A percentile compares a stretch with the other conserved stretches of the same genome.
Evolutionary conservation across 176 grass and related monocot genomes (phyloP).

Genomic region (Elymus sibiricus): DNA sequence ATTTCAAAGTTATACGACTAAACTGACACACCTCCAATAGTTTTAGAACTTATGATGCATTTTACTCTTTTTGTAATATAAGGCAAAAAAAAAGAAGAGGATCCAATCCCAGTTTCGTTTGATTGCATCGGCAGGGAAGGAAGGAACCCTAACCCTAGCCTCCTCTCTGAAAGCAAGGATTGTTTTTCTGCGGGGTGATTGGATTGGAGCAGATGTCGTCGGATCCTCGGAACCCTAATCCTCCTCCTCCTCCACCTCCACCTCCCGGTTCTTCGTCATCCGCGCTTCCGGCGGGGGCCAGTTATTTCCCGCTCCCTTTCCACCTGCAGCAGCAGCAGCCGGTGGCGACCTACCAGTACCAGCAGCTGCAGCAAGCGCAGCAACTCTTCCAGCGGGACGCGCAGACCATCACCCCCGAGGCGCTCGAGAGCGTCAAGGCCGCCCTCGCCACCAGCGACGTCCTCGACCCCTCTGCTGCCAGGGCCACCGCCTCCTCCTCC

Average conservation of each 20-base stretch:
- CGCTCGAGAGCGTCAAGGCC: conserved; percentile 93
- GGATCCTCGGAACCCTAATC: conserved; percentile 28
- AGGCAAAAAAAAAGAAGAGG: no score
- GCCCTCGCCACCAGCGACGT: conserved; percentile 86
- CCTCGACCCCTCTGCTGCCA: conserved; percentile 43
- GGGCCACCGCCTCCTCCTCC: conserved; percentile 42
- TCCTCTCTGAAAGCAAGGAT: not conserved
- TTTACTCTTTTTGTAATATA: no score
- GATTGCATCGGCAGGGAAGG: not conserved
- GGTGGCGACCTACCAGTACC: conserved; percentile 45
- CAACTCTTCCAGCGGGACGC: conserved; percentile 96
- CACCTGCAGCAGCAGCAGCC: conserved; percentile 66
- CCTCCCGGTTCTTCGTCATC: conserved; percentile 16
- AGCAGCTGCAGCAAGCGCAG: conserved; percentile 76
- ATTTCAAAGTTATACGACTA: no score
- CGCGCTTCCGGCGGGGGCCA: conserved; percentile 5
- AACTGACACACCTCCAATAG: no score
- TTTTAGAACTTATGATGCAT: no score
- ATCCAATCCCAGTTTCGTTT: not conserved
- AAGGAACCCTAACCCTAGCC: not conserved
- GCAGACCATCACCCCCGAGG: conserved; percentile 93
- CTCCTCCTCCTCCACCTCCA: conserved; percentile 16
- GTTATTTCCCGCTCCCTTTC: conserved; percentile 86
- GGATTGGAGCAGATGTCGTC: not conserved
- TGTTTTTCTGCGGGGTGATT: not conserved